These are phyloP conservation scores for Populus tomentosa DNA, from an alignment of 441 rosid genomes.

Conservation along the genomic window DNA sequence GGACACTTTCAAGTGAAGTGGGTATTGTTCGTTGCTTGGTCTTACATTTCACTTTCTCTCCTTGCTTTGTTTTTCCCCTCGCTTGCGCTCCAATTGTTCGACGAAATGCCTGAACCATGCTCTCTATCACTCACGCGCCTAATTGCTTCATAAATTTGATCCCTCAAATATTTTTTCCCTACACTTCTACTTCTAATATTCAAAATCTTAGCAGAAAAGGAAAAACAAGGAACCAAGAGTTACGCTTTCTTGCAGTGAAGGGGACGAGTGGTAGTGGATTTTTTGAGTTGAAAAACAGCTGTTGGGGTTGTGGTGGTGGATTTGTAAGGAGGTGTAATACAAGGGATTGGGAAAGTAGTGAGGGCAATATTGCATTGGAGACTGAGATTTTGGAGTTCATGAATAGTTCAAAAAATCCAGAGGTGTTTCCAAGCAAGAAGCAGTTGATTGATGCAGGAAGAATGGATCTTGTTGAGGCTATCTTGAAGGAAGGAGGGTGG, in stretches of 20 bases:
- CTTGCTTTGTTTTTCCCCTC: background rate
- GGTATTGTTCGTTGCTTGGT: too few species aligned
- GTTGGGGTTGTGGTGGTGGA: slow-evolving; percentile 26
- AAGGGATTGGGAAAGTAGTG: slow-evolving; percentile 34
- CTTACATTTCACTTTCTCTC: too few species aligned
- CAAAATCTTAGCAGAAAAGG: slow-evolving; percentile 4
- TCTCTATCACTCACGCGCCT: slow-evolving; percentile 32
- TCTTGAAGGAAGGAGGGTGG: slow-evolving; percentile 71
- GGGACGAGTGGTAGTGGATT: slow-evolving; percentile 34
- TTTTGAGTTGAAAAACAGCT: slow-evolving; percentile 24
- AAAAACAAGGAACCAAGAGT: slow-evolving; percentile 5
- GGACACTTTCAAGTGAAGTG: too few species aligned
- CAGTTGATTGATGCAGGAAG: slow-evolving; percentile 61
- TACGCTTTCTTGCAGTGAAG: slow-evolving; percentile 7
- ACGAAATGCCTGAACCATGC: slow-evolving; percentile 92
- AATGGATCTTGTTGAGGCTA: slow-evolving; percentile 66
- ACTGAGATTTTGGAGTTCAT: slow-evolving; percentile 81
- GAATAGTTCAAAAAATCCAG: slow-evolving; percentile 54
- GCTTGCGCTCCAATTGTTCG: slow-evolving; percentile 36
- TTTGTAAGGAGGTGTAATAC: slow-evolving; percentile 44
- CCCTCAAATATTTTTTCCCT: background rate
- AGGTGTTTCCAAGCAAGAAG: slow-evolving; percentile 62
- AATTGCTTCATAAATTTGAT: slow-evolving; percentile 28
- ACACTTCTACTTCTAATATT: slow-evolving; percentile 17
- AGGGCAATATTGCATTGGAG: slow-evolving; percentile 51